phyloP scores from a whole-genome alignment of 345 rosid species.

The Brassica cretica region DNA sequence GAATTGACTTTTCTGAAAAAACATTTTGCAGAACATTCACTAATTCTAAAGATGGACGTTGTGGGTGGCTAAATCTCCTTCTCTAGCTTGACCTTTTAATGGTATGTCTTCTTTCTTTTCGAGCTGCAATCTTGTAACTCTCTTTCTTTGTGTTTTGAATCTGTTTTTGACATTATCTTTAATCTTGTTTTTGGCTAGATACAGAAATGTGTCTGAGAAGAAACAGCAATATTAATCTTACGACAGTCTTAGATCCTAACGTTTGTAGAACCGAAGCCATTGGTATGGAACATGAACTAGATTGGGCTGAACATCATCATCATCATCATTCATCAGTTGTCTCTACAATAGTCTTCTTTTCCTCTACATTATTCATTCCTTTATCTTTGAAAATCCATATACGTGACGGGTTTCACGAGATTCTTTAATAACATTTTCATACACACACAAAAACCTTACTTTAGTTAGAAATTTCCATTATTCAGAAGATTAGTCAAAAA shows the following conservation, averaged over 20 bases:
- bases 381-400: slow-evolving; percentile 80
- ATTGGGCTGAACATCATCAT: slow-evolving; percentile 51
- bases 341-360: slow-evolving; percentile 57
- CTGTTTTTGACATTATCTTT: slow-evolving; percentile 1
- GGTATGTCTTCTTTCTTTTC: slow-evolving; percentile 42
- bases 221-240: slow-evolving; percentile 36
- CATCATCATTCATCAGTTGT: slow-evolving; percentile 50
- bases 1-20: slow-evolving; percentile 28
- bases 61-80: slow-evolving; percentile 59
- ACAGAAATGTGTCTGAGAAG: slow-evolving; percentile 58
- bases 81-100: slow-evolving; percentile 48
- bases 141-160: neutral
- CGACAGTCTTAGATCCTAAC: slow-evolving; percentile 29
- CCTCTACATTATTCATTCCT: slow-evolving; percentile 69
- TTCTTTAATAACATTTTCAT: slow-evolving; percentile 46
- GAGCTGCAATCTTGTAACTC: neutral
- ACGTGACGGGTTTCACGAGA: slow-evolving; percentile 78
- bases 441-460: slow-evolving; percentile 21
- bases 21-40: slow-evolving; percentile 27
- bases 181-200: slow-evolving; percentile 36
- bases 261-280: slow-evolving; percentile 35
- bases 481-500: slow-evolving; percentile 2
- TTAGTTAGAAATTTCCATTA: slow-evolving; percentile 28
- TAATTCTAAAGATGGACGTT: slow-evolving; percentile 59
- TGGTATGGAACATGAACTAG: slow-evolving; percentile 85